Evolutionary conservation across 768 basidiomycete species (phyloP).

Genomic region (Cystofilobasidium macerans): DNA sequence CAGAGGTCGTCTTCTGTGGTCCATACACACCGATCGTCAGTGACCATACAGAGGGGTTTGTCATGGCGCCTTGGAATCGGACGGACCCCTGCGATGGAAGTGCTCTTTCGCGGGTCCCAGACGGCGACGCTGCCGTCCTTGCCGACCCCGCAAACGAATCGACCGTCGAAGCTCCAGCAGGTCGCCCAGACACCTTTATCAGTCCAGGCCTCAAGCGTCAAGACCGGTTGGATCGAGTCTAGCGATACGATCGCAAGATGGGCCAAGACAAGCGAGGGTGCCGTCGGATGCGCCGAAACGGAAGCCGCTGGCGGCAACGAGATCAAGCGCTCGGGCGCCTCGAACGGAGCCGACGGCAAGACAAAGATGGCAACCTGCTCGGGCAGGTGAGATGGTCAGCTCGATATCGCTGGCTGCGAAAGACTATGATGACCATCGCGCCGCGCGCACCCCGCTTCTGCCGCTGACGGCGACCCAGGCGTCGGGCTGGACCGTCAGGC

Average conservation of each 20-base stretch:
- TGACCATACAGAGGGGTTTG: background rate
- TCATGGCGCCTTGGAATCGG: background rate
- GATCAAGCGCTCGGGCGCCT: background rate
- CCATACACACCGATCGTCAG: background rate
- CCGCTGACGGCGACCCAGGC: background rate
- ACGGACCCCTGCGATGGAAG: background rate
- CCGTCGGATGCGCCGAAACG: conserved; percentile 29
- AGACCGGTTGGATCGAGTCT: conserved; percentile 7
- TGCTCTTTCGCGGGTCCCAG: conserved; percentile 1
- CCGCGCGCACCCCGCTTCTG: background rate
- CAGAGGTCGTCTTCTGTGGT: background rate
- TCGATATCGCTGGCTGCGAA: background rate
- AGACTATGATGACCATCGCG: background rate
- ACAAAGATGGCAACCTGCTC: background rate
- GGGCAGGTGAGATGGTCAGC: background rate
- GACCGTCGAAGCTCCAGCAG: conserved; percentile 18
- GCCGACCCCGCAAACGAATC: background rate
- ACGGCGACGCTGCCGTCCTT: conserved; percentile 20
- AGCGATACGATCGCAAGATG: background rate
- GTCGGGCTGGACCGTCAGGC: conserved; percentile 5
- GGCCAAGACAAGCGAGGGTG: conserved; percentile 14
- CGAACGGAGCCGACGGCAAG: background rate
- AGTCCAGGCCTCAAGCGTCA: conserved; percentile 10
- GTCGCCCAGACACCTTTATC: conserved; percentile 17
- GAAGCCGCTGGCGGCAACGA: conserved; percentile 8